Evolutionary conservation across 2,329 filamentous ascomycete genomes (phyloP).

Genomic region (Ceratocystis ficicola): DNA sequence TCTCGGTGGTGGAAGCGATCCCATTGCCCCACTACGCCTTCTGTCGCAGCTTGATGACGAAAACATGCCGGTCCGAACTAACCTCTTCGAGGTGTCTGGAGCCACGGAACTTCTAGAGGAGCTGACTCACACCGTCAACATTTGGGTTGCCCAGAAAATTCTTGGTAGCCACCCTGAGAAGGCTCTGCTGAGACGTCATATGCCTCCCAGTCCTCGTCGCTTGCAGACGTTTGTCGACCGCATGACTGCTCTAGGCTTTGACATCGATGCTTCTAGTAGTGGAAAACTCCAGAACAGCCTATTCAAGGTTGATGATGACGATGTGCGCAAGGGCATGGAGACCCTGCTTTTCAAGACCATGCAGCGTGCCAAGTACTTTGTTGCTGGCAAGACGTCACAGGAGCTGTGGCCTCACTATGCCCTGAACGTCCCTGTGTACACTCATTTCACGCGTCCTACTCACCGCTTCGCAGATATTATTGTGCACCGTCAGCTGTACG

Average conservation of each 20-base stretch:
- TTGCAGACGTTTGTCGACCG: constrained; percentile 83
- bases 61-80: constrained; percentile 91
- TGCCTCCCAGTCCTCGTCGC: constrained; percentile 72
- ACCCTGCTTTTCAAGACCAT: constrained; percentile 89
- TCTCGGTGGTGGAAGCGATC: constrained; percentile 64
- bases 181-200: constrained; percentile 79
- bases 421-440: constrained; percentile 85
- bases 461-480: constrained; percentile 90
- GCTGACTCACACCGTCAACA: constrained; percentile 84
- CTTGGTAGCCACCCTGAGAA: constrained; percentile 72
- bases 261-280: constrained; percentile 80
- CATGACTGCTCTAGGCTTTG: constrained; percentile 82
- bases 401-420: constrained; percentile 79
- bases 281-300: constrained; percentile 86
- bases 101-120: constrained; percentile 93
- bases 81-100: constrained; percentile 83
- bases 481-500: constrained; percentile 88
- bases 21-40: constrained; percentile 74
- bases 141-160: constrained; percentile 76
- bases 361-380: constrained; percentile 90
- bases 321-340: constrained; percentile 95
- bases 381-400: constrained; percentile 65
- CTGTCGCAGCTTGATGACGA: constrained; percentile 94
- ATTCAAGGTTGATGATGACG: constrained; percentile 79
- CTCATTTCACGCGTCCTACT: constrained; percentile 92